Evolutionary conservation across 2,329 filamentous ascomycete species (phyloP), one percentile per base, ranked within the genome.

Genomic region (Nigrospora oryzae): DNA sequence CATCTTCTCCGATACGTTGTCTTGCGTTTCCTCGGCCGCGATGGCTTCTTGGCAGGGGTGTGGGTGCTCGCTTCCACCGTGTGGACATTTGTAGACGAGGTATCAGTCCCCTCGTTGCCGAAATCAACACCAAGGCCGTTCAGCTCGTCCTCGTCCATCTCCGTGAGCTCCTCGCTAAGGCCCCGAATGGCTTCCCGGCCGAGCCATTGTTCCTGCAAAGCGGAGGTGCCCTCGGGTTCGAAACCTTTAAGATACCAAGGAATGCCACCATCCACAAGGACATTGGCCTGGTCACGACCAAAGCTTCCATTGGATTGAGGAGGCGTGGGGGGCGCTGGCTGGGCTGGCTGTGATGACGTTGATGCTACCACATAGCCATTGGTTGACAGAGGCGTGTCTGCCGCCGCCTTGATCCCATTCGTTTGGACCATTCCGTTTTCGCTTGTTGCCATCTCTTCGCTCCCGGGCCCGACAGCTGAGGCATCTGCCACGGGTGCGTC

Each of bases 81-180:
- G 16, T 16, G 30, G 14, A 43, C 38, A 19, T 28, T 47, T 14
- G 41, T 31, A 4, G 56, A 55, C n/a, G 66, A 67, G 4, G 66
- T 66, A 11, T 63, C 68, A 43, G 70, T 69, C 19, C 64, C 70
- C 47, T 63, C 62, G 44, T 74, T 69, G 51, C 74, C 73, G 30
- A 79, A 68, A 51, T 77, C 75, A 40, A 71, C 69, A 32, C 68
- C 73, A 32, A 89, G 68, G 32, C 84, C 87, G 56, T 86, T 83
- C 46, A 95, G 71, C 65, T 91, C 88, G 42, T 94, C 89, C 52
- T 96, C 90, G 55, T 95, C 90, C 60, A 96, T 81, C 59, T 96
- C 91, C 46, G 86, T 94, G 17, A 96, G 73, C 54, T 91, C 87
- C 63, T 95, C 90, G 56, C 87, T 94, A 63, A 91, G 81, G 54